Conservation (phyloP, 192 early-diverging fungal species). For the Lobosporangium transversale region DNA sequence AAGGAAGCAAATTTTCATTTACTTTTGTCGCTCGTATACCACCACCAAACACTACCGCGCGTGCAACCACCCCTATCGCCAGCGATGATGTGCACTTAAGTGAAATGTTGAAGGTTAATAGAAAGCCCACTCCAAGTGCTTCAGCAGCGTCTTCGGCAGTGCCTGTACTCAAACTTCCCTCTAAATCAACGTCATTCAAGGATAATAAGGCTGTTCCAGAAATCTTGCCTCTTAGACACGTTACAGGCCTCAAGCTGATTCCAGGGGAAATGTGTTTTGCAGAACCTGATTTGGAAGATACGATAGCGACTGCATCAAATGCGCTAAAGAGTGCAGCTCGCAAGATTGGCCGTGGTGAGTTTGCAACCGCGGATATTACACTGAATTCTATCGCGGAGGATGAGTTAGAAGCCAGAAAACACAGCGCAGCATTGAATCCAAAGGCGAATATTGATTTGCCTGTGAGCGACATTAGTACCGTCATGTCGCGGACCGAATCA, state of each 20-base stretch:
- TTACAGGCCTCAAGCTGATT: constrained; percentile 42
- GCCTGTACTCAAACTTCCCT: background rate
- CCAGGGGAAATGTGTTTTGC: constrained; percentile 42
- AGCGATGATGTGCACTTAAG: constrained; percentile 37
- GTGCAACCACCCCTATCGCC: constrained; percentile 57
- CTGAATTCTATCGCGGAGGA: background rate
- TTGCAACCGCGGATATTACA: constrained; percentile 13
- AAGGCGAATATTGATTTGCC: background rate
- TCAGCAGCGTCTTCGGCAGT: background rate
- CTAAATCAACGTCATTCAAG: background rate
- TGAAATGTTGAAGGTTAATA: background rate
- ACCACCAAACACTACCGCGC: constrained; percentile 33
- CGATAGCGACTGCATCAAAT: constrained; percentile 12
- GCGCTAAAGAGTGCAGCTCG: constrained; percentile 14
- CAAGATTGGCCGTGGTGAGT: constrained; percentile 25
- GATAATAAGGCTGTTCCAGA: constrained; percentile 10
- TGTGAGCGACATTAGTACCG: constrained; percentile 8
- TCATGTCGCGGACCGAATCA: constrained; percentile 41
- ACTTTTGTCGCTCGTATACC: constrained; percentile 67
- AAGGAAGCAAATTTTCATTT: constrained; percentile 81
- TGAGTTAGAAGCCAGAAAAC: background rate
- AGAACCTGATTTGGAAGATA: constrained; percentile 21
- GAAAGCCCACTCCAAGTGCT: no score
- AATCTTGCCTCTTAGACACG: constrained; percentile 13
- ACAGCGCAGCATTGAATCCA: background rate